Base-by-base conservation (phyloP, 2,329 filamentous ascomycete genomes). In the Fusarium coicis region DNA sequence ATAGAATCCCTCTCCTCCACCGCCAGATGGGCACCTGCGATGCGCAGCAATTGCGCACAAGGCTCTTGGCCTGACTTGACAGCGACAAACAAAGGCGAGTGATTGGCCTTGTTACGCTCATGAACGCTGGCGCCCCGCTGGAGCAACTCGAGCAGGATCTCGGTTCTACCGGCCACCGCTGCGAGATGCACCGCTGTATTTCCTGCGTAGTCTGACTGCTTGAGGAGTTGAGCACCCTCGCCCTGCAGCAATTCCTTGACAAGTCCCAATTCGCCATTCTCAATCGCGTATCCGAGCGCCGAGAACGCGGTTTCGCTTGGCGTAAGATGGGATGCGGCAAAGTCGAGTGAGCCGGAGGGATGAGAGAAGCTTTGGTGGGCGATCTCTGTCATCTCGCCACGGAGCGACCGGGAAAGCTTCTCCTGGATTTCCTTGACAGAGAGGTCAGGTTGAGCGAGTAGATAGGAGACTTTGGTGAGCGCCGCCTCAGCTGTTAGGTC, bases 401-500 rank as follows among this genome's bases (percentile, higher is more conserved):
- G 90, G 28, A 97, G 86, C 16, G 93, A 93, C 30, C 87, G 83
- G 11, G 93, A 91, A 90, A 97, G 97, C 69, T 87, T 87, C 69
- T 85, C 86, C 7, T 90, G 87, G 34, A 97, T 90, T 28, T 93
- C 91, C 59, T 87, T 85, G 12, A 89, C 86, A 0, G 88, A 87
- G n/a, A 93, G 85, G 37, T 86, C 87, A 2, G 92, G 90, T 8
- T 88, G 81, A 9, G 93, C 93, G 23, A 97, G 88, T 7, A 97
- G 88, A 80, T 97, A 97, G 4, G 94, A 93, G 34, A 98, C 87
- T 82, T 98, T 98, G 26, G 95, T 96, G 74, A 97, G 88, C 10
- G 95, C 95, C 6, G 94, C 95, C 84, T 98, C 95, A 28, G 93
- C 93, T 1, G 95, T 98, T 83, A 97, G 87, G 78, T 97, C 95